phyloP scores from a whole-genome alignment of 164 flowering plant genomes.

The Platanus orientalis region DNA sequence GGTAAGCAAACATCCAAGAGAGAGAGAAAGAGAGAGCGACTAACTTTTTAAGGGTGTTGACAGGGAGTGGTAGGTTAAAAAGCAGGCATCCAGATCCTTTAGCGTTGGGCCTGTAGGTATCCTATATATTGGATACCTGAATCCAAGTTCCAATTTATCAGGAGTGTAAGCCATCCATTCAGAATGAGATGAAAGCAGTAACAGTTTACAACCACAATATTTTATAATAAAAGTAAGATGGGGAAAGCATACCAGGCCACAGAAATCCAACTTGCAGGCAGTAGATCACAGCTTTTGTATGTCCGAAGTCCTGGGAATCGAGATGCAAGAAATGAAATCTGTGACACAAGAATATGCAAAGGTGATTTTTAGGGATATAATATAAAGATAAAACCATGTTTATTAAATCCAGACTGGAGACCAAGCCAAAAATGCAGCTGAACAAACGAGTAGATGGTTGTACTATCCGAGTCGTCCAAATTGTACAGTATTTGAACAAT shows the following conservation, averaged over 20 bases:
- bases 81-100: constrained; percentile 63
- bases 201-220: background rate
- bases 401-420: too few relatives aligned
- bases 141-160: constrained; percentile 12
- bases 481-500: too few relatives aligned
- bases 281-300: constrained; percentile 65
- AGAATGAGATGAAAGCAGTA: background rate
- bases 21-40: constrained; percentile 6
- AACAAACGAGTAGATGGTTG: too few relatives aligned
- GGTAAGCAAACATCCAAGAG: background rate
- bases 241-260: constrained; percentile 60
- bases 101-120: constrained; percentile 71
- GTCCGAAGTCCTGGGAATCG: constrained; percentile 47
- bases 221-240: background rate
- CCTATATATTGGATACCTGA: constrained; percentile 89
- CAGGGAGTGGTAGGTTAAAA: constrained; percentile 61
- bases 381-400: too few relatives aligned
- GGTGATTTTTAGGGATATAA: too few relatives aligned
- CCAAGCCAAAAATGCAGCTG: too few relatives aligned
- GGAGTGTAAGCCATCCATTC: background rate
- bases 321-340: constrained; percentile 51
- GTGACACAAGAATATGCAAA: too few relatives aligned
- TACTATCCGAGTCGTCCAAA: too few relatives aligned
- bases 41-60: constrained; percentile 53
- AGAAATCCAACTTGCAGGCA: constrained; percentile 71